Base-by-base conservation (phyloP, 2,329 filamentous ascomycete genomes). In the Volutella citrinella region DNA sequence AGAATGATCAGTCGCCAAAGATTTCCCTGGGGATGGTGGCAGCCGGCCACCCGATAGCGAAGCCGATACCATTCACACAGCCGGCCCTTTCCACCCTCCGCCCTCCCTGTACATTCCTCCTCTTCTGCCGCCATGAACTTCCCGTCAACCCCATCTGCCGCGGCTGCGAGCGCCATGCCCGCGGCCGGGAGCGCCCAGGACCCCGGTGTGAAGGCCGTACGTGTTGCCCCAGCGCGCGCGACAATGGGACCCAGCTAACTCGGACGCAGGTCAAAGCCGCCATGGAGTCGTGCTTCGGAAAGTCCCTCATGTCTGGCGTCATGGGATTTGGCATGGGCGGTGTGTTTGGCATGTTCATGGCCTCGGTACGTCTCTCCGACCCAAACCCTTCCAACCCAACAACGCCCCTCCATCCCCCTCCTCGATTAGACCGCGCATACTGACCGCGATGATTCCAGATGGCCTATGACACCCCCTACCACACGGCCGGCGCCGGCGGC, bases 261-360 rank as follows among this genome's bases (percentile, higher is more conserved):
- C 24, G 22, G 21, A n/a, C 27, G 19, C 20, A 93, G 86, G 84
- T 95, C 69, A 80, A 88, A 73, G 65, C 72, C 16, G 79, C 80
- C 26, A 95, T 96, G 87, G 90, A 97, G 64, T 94, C 87, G 20
- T 98, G 93, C 60, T 80, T 84, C 16, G 82, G 82, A 38, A 98
- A 98, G 65, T 86, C 88, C 13, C 82, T 80, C 50, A 84, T 98
- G 66, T 86, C 90, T 0, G 93, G 91, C 37, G 87, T 84, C 16
- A 94, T 94, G 79, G 93, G 93, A 12, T 96, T 96, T 55, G 93
- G 83, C 22, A 82, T 98, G 48, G 93, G 93, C 44, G 93, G 89
- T 54, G 72, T 94, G 26, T 98, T 98, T 52, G 93, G 93, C 50
- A 76, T 97, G 54, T 98, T 98, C 72, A 98, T 97, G 91, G 88